A percentile compares a stretch with the other conserved stretches of the same genome.
Evolutionary conservation across 192 early-diverging fungal genomes (phyloP).

Genomic region (Blastocladiella britannica): DNA sequence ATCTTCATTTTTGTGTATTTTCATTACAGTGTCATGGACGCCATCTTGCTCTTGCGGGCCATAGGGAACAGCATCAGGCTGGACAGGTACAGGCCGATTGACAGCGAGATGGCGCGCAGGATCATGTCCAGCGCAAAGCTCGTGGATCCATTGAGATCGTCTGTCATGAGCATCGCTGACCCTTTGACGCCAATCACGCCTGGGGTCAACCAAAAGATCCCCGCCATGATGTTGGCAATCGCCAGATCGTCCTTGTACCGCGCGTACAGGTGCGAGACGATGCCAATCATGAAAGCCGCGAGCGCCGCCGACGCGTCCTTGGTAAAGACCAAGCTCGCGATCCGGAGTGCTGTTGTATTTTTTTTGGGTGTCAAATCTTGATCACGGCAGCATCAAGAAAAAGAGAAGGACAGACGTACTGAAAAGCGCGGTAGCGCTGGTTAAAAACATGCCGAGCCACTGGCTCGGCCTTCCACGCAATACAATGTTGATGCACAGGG

Average conservation of each 20-base stretch:
- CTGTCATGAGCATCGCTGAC: not conserved
- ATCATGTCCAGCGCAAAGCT: not conserved
- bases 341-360: too few species aligned
- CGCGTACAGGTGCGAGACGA: not conserved
- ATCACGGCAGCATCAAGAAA: too few species aligned
- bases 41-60: not conserved
- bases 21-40: not conserved
- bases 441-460: not conserved
- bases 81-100: not conserved
- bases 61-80: not conserved
- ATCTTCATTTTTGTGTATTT: not conserved
- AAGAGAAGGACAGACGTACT: too few species aligned
- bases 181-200: not conserved
- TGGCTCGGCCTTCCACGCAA: not conserved
- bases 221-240: not conserved
- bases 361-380: too few species aligned
- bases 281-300: not conserved
- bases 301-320: not conserved
- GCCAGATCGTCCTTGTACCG: not conserved
- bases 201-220: not conserved
- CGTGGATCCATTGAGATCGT: not conserved
- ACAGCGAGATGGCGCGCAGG: not conserved
- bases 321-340: too few species aligned
- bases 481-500: not conserved
- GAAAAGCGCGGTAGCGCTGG: not conserved